These are phyloP conservation scores for Elaeagnus macrophylla DNA, from an alignment of 306 rosid species.

Conservation along the genomic window DNA sequence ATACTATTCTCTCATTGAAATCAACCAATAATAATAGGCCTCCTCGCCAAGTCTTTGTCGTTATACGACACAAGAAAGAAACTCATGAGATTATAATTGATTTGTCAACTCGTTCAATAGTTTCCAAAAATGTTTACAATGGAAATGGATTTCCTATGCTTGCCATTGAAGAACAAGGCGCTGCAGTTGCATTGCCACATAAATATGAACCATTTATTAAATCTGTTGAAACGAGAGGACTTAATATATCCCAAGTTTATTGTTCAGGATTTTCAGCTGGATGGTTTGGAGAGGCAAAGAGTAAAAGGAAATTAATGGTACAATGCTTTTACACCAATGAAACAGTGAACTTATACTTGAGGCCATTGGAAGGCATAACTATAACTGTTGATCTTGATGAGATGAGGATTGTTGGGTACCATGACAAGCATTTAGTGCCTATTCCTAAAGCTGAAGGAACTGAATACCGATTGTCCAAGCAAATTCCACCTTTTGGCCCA, in stretches of 20 bases:
- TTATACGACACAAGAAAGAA: slow-evolving; percentile 26
- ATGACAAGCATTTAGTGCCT: slow-evolving; percentile 19
- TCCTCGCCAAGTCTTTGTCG: slow-evolving; percentile 41
- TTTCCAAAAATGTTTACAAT: slow-evolving; percentile 4
- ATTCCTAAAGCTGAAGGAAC: slow-evolving; percentile 30
- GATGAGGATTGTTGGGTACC: slow-evolving; percentile 25
- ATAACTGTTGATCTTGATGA: slow-evolving; percentile 29
- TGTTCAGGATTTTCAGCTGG: slow-evolving; percentile 23
- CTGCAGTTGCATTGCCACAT: slow-evolving; percentile 12
- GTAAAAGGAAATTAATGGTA: slow-evolving; percentile 12
- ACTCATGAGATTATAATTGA: slow-evolving; percentile 20
- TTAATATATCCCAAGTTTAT: slow-evolving; percentile 23
- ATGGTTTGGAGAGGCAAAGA: slow-evolving; percentile 27
- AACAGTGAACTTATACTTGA: slow-evolving; percentile 25
- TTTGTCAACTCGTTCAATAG: slow-evolving; percentile 3
- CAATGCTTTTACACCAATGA: slow-evolving; percentile 20
- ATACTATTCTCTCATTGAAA: slow-evolving; percentile 33
- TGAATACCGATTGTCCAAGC: slow-evolving; percentile 19
- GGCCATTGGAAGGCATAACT: slow-evolving; percentile 32
- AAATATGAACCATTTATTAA: slow-evolving; percentile 15
- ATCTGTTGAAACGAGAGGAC: slow-evolving; percentile 24
- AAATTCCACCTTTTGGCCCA: slow-evolving; percentile 26
- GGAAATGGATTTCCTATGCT: slow-evolving; percentile 17
- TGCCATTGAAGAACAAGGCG: background rate
- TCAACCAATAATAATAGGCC: slow-evolving; percentile 12